A percentile compares a stretch with the other conserved stretches of the same genome.
Evolutionary conservation across 2,329 filamentous ascomycete species (phyloP).

Genomic region (Plenodomus lindquistii): DNA sequence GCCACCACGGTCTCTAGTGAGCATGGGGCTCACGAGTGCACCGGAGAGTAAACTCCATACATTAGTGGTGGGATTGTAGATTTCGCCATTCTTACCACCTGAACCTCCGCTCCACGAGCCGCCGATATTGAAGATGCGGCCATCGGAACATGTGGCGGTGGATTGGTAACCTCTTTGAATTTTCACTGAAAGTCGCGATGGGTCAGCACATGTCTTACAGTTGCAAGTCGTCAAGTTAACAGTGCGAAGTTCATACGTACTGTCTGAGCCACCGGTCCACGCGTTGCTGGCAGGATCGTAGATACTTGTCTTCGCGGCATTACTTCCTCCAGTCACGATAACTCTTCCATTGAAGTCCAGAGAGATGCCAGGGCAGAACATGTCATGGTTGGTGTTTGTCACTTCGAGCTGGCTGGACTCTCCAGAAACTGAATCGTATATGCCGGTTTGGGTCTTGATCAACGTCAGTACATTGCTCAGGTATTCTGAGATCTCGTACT

Average conservation of each 20-base stretch:
- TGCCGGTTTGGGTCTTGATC: constrained; percentile 32
- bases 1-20: constrained; percentile 53
- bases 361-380: constrained; percentile 62
- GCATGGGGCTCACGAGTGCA: constrained; percentile 53
- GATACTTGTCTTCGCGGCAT: constrained; percentile 52
- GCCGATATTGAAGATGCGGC: constrained; percentile 62
- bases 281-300: constrained; percentile 46
- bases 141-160: constrained; percentile 55
- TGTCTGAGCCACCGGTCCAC: constrained; percentile 54
- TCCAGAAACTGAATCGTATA: constrained; percentile 34
- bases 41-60: constrained; percentile 54
- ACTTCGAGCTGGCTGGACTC: constrained; percentile 31
- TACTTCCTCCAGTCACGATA: constrained; percentile 59
- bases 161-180: constrained; percentile 64
- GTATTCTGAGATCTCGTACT: background rate
- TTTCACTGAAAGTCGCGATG: constrained; percentile 50
- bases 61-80: constrained; percentile 47
- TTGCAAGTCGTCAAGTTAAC: too few relatives aligned
- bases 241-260: background rate
- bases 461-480: background rate
- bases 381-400: constrained; percentile 54
- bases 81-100: constrained; percentile 60
- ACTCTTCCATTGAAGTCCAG: constrained; percentile 54
- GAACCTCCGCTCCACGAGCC: constrained; percentile 59
- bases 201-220: too few relatives aligned